Evolutionary conservation across 352 stramenopile species (phyloP), one percentile per base, ranked within the genome.

Genomic region (Globisporangium radiosum): DNA sequence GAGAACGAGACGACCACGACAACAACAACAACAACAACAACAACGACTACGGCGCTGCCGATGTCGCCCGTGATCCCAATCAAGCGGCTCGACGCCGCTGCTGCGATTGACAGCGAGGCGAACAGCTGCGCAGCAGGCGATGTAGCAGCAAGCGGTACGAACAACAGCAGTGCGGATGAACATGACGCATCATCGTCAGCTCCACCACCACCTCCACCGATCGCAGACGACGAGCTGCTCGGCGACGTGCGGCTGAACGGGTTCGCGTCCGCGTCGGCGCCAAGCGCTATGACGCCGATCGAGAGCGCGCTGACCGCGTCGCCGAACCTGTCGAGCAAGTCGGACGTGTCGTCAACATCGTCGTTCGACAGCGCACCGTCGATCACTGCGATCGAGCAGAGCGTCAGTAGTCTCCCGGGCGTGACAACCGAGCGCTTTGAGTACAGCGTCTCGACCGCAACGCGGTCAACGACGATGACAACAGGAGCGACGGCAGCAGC

Each of bases 291-390:
- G 47, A 76, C 75, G 37, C 73, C 71, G 15, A 55, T 82, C 4
- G 69, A 71, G 17, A 59, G 39, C 17, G 65, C 71, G 47, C 57
- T 72, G 48, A 50, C 56, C 33, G 62, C 54, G 44, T 76, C 76
- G 43, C 68, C 70, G 7, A 58, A 59, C 36, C 55, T 45, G 36
- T 67, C 75, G 44, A 72, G 68, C 11, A 57, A 67, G 55, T 70
- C 66, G 43, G 61, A 69, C 43, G 54, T 60, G 38, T 88, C 81
- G 19, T 60, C 64, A 3, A 62, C 70, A 9, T 88, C 76, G 11
- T 88, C 76, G 11, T 77, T 70, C 38, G 68, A 72, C 56, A 78
- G 68, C 55, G 56, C 73, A 43, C 73, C 71, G 47, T 77, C 63
- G n/a, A 72, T 73, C 54, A 76, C 73, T 14, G 69, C 71, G 9